Conservation (phyloP, 2,329 filamentous ascomycete genomes). For the Stachybotrys chartarum region DNA sequence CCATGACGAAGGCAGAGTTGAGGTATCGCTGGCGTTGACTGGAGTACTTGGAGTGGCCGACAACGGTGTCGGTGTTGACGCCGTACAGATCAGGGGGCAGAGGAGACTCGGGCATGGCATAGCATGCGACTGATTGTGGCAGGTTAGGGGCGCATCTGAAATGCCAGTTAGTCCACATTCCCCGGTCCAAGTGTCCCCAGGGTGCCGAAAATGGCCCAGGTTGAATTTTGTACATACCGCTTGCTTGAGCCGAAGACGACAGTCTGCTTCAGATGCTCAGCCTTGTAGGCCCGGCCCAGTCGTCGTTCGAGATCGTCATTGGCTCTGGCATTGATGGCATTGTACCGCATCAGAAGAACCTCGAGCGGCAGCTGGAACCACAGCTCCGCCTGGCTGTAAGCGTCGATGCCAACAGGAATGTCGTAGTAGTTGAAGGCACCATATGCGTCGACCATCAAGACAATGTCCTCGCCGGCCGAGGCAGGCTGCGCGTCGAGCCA, state of each 20-base stretch:
- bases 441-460: constrained; percentile 22
- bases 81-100: constrained; percentile 14
- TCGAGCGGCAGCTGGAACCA: constrained; percentile 25
- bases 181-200: background rate
- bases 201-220: background rate
- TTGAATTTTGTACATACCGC: constrained; percentile 3
- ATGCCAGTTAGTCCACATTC: background rate
- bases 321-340: constrained; percentile 13
- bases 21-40: constrained; percentile 18
- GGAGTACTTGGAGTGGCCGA: constrained; percentile 8
- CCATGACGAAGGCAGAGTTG: constrained; percentile 17
- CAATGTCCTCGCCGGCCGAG: constrained; percentile 18
- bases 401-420: background rate
- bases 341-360: constrained; percentile 16
- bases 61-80: constrained; percentile 13
- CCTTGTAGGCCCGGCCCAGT: constrained; percentile 14
- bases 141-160: constrained; percentile 15
- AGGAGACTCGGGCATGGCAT: constrained; percentile 18
- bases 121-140: constrained; percentile 15
- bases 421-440: constrained; percentile 5
- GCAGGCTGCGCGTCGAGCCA: constrained; percentile 16
- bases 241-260: constrained; percentile 20
- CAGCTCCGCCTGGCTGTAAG: constrained; percentile 8
- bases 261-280: constrained; percentile 12
- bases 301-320: constrained; percentile 12